Base-by-base conservation (phyloP, 2,329 filamentous ascomycete genomes). In the Raffaelea ambrosiae region DNA sequence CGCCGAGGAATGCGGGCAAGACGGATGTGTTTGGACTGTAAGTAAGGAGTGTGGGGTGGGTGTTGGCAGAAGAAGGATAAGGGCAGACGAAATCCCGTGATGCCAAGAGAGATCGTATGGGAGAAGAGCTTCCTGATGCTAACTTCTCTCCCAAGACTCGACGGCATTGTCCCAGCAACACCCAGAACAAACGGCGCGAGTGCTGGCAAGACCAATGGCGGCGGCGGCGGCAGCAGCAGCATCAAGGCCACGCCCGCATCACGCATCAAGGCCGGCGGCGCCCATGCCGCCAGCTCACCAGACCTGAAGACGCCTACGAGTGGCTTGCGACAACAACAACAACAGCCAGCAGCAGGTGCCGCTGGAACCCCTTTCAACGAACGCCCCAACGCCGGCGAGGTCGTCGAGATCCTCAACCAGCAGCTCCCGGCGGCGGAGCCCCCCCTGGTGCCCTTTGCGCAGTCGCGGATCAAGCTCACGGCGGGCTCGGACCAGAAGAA, bases 401-500 rank as follows among this genome's bases (percentile, higher is more conserved):
- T 88, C 10, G 63, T 93, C 43, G 90, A 97, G 62, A 78, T 88
- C 23, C 75, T 98, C 52, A 96, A 96, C 64, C 72, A 77, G 39
- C 80, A 91, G 50, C 76, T 95, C 26, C 62, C 75, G 14, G 66
- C 81, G 1, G 72, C 84, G 26, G 81, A 88, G 42, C 71, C 84
- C 2, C 86, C 85, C 3, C 76, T 86, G 21, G 82, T 83, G 29
- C 84, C 85, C 1, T 87, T 81, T 54, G 62, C 80, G 11, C 86
- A 93, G 63, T 62, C 88, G 16, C 84, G 93, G 44, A 81, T 97
- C 62, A 90, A 86, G 61, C 74, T 95, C 19, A 90, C 84, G 5
- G 86, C 88, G 3, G 86, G 87, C 51, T 91, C 88, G 1, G 91
- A 97, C 62, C 77, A 88, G 59, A 89, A 90, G 63, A 96, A 95